Percentiles rank a stretch among this genome's conserved stretches.
phyloP scores from a whole-genome alignment of 2,329 filamentous ascomycete species.

The Ophiostoma sp. region DNA sequence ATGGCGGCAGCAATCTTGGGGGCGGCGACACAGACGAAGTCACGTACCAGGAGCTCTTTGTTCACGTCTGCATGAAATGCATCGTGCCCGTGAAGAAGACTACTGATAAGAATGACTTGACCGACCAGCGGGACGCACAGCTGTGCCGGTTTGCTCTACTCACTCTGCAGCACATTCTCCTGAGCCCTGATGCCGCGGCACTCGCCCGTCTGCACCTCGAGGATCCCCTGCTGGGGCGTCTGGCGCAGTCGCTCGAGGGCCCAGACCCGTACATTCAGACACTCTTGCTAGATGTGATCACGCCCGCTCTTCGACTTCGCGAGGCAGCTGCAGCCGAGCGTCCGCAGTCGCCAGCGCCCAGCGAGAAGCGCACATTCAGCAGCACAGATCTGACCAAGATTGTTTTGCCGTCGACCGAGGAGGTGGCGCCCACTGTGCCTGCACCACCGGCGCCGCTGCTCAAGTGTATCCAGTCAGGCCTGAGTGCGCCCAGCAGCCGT shows the following conservation, averaged over 20 bases:
- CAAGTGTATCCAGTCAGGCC: slow-evolving; percentile 76
- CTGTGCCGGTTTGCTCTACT: slow-evolving; percentile 67
- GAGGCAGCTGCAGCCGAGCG: slow-evolving; percentile 35
- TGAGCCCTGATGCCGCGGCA: slow-evolving; percentile 55
- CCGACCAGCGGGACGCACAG: slow-evolving; percentile 51
- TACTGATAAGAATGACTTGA: slow-evolving; percentile 33
- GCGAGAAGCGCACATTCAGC: slow-evolving; percentile 44
- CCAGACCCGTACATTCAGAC: slow-evolving; percentile 69
- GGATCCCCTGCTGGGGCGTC: slow-evolving; percentile 61
- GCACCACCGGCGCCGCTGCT: slow-evolving; percentile 66
- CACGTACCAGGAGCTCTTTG: slow-evolving; percentile 62
- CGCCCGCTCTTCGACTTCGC: slow-evolving; percentile 64
- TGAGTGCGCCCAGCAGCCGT: slow-evolving; percentile 68
- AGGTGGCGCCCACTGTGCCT: background rate
- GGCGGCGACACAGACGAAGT: slow-evolving; percentile 50
- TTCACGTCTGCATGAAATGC: slow-evolving; percentile 60
- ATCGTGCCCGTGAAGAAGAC: slow-evolving; percentile 40
- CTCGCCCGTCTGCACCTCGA: slow-evolving; percentile 65
- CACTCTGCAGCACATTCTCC: slow-evolving; percentile 64
- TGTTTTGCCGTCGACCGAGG: slow-evolving; percentile 4
- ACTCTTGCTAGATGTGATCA: slow-evolving; percentile 71
- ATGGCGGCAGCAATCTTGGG: slow-evolving; percentile 47
- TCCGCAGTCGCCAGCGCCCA: slow-evolving; percentile 34
- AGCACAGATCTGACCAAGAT: slow-evolving; percentile 19
- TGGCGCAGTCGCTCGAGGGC: slow-evolving; percentile 55